A percentile compares a stretch with the other conserved stretches of the same genome.
phyloP scores from a whole-genome alignment of 768 basidiomycete species.

The Mrakia gelida region DNA sequence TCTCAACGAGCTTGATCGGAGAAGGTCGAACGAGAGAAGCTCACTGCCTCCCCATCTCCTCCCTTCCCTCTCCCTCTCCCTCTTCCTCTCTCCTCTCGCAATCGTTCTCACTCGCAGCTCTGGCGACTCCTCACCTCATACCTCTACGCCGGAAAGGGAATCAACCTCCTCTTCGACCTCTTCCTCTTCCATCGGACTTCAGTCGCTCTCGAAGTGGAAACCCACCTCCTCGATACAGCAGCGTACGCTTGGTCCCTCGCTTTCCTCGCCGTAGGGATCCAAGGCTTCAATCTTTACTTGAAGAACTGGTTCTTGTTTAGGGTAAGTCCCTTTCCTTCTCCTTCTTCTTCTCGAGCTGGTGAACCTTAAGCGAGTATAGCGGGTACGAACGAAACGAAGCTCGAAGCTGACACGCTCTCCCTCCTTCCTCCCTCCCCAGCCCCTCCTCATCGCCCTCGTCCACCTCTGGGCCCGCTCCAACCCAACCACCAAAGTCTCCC shows the following conservation, averaged over 20 bases:
- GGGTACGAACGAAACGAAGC: too few species aligned
- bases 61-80: background rate
- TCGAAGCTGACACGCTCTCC: too few species aligned
- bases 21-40: background rate
- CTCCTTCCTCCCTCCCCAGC: background rate
- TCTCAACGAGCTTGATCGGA: background rate
- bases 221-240: slow-evolving; percentile 19
- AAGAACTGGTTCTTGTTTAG: slow-evolving; percentile 26
- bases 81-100: background rate
- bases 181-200: slow-evolving; percentile 28
- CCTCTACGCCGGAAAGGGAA: slow-evolving; percentile 23
- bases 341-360: background rate
- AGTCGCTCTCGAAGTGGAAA: slow-evolving; percentile 23
- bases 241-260: slow-evolving; percentile 24
- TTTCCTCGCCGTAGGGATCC: slow-evolving; percentile 13
- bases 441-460: slow-evolving; percentile 24
- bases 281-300: slow-evolving; percentile 17
- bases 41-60: background rate
- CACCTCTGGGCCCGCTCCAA: slow-evolving; percentile 24
- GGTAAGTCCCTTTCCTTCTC: background rate
- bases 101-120: background rate
- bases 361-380: too few species aligned
- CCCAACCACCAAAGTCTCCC: slow-evolving; percentile 52
- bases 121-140: slow-evolving; percentile 28
- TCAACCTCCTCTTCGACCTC: slow-evolving; percentile 28